Base-by-base conservation (phyloP, 345 rosid species). In the Pugionium dolabratum region DNA sequence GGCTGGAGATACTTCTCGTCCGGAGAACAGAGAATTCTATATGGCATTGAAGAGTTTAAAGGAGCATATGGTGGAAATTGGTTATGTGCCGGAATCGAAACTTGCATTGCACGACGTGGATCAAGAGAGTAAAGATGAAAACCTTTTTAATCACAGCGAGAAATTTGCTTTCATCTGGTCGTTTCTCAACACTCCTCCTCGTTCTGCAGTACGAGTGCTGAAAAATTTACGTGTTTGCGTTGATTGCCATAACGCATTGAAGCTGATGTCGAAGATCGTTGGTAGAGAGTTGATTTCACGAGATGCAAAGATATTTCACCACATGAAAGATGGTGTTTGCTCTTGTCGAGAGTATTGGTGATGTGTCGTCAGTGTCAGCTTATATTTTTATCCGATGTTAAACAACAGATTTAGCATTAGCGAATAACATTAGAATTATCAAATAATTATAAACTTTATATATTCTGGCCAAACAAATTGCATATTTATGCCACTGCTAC, bases 301-400 rank as follows among this genome's bases (percentile, higher is more conserved):
- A 33, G 96, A 91, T 66, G 77, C 81, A 10, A 91, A 89, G 86
- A 80, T 92, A 61, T 91, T 81, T 75, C 96, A 85, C 75, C 96
- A 86, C 56, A 77, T 91, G 72, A 64, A 70, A 62, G 79, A 88
- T 32, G 95, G 96, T 3, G 60, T 78, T 41, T 91, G 98, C 78
- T 54, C 85, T 28, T 86, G 90, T 67, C 46, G 67, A 37, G 98
- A 86, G 48, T 89, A 82, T 79, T 91, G 98, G 98, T 91, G 89
- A 86, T 34, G 3, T 34, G 36, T 1, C 18, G 0, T 18, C 18
- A 18, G 18, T 18, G 18, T 18, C 18, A 18, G 18, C 18, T 18
- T 18, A 18, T 18, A 18, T 18, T 18, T 18, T 18, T 18, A 18
- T 18, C 18, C 18, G 18, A 18, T 18, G 18, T 18, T 18, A 18